Conservation (phyloP, 768 basidiomycete genomes). For the Artomyces pyxidatus region DNA sequence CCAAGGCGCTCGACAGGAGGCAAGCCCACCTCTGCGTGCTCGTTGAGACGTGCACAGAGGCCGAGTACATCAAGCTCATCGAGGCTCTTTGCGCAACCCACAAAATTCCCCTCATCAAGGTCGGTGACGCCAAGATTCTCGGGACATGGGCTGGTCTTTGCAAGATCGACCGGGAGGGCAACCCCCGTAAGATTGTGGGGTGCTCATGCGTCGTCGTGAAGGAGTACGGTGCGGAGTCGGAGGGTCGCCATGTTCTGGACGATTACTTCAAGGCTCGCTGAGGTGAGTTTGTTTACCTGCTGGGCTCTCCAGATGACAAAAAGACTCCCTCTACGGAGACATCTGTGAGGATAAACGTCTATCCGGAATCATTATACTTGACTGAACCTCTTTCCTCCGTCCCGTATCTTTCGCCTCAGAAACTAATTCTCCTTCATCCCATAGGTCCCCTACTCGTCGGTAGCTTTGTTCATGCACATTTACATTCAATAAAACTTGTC, state of each 20-base stretch:
- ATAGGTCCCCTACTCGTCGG: too few species aligned
- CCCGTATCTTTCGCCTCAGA: conserved; percentile 14
- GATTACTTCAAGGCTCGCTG: conserved; percentile 97
- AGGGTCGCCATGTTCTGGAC: conserved; percentile 88
- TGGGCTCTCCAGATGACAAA: conserved; percentile 54
- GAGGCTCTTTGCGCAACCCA: conserved; percentile 99
- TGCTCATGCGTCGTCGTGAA: conserved; percentile 96
- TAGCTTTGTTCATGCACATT: too few species aligned
- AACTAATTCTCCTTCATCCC: too few species aligned
- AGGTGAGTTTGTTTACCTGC: conserved; percentile 26
- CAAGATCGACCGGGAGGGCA: conserved; percentile 99
- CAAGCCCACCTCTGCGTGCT: conserved; percentile 98
- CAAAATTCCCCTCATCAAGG: conserved; percentile 99
- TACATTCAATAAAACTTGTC: too few species aligned
- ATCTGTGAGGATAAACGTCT: conserved; percentile 67
- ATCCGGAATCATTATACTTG: conserved; percentile 83
- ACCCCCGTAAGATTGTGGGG: conserved; percentile 91
- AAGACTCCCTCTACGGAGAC: conserved; percentile 91
- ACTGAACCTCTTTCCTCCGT: conserved; percentile 42
- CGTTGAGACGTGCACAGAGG: conserved; percentile 98
- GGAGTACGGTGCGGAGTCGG: conserved; percentile 92
- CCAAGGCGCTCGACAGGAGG: conserved; percentile 97
- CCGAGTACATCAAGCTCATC: conserved; percentile 99
- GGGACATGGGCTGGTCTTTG: conserved; percentile 98
- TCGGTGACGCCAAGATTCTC: conserved; percentile 95